phyloP scores from a whole-genome alignment of 345 rosid genomes.

The Murraya paniculata region DNA sequence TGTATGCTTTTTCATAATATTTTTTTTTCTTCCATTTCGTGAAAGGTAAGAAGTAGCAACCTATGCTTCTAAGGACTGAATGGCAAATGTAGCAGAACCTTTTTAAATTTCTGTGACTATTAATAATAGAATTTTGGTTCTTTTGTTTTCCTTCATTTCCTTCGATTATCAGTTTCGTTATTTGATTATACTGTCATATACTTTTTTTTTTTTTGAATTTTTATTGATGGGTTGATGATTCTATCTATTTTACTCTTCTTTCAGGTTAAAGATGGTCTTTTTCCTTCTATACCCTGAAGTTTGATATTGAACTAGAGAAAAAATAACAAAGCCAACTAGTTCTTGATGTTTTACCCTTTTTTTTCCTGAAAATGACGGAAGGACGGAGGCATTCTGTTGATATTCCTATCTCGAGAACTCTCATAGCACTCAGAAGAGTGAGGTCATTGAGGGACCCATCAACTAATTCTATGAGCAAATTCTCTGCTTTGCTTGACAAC shows the following conservation, averaged over 20 bases:
- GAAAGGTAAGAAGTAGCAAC: not conserved
- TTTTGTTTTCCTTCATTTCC: not conserved
- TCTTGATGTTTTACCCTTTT: not conserved
- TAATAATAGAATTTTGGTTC: not conserved
- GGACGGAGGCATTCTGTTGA: conserved; percentile 88
- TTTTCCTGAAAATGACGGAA: conserved; percentile 42
- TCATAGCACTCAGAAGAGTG: conserved; percentile 87
- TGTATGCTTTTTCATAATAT: not conserved
- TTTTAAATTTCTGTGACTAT: not conserved
- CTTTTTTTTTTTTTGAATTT: not conserved
- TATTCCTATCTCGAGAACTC: conserved; percentile 83
- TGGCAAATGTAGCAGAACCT: not conserved
- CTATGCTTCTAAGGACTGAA: not conserved
- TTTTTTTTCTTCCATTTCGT: not conserved
- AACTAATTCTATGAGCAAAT: conserved; percentile 90
- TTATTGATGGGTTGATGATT: not conserved
- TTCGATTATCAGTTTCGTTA: no score
- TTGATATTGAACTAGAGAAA: conserved; percentile 14
- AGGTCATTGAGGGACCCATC: conserved; percentile 93
- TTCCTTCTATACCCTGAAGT: conserved; percentile 14
- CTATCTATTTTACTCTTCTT: conserved; percentile 14
- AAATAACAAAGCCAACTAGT: not conserved
- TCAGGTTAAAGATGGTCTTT: conserved; percentile 29
- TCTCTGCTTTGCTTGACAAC: conserved; percentile 75
- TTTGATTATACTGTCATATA: not conserved